Evolutionary conservation across 2,329 filamentous ascomycete genomes (phyloP).

Genomic region (Amauroascus verrucosus): DNA sequence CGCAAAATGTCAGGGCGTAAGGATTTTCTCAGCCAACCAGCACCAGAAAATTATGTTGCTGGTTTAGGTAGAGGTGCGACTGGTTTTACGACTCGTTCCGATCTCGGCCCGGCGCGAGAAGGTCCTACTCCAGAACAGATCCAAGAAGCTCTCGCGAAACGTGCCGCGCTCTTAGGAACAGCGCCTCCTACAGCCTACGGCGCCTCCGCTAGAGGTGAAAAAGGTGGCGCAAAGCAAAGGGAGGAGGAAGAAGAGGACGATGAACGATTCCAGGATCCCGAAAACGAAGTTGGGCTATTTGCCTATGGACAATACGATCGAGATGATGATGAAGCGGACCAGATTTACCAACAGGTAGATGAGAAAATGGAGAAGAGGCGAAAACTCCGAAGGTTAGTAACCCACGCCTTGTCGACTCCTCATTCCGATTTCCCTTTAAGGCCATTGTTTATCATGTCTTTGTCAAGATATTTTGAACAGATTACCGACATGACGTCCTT

Average conservation of each 20-base stretch:
- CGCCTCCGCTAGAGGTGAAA: constrained; percentile 51
- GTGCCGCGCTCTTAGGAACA: constrained; percentile 69
- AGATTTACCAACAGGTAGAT: constrained; percentile 90
- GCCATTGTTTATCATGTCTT: constrained; percentile 56
- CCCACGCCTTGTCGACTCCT: constrained; percentile 17
- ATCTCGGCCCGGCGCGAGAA: constrained; percentile 88
- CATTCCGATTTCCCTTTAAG: constrained; percentile 25
- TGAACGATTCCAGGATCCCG: constrained; percentile 84
- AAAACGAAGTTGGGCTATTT: constrained; percentile 93
- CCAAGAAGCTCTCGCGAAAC: constrained; percentile 91
- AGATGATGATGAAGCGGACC: constrained; percentile 94
- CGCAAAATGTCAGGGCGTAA: constrained; percentile 52
- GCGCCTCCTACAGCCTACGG: constrained; percentile 66
- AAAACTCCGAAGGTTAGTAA: constrained; percentile 72
- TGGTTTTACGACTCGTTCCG: constrained; percentile 93
- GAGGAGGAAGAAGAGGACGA: constrained; percentile 66
- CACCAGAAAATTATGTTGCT: constrained; percentile 81
- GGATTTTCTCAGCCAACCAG: constrained; percentile 81
- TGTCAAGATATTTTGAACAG: constrained; percentile 55
- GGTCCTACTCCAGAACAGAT: constrained; percentile 97
- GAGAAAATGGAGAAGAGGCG: constrained; percentile 91
- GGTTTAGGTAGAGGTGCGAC: constrained; percentile 96
- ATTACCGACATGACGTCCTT: constrained; percentile 60
- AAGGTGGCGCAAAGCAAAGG: constrained; percentile 48
- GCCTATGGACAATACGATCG: constrained; percentile 92